A percentile compares a stretch with the other conserved stretches of the same genome.
Conservation (phyloP, 805 yeast species). For the Monosporozyma aerobia region DNA sequence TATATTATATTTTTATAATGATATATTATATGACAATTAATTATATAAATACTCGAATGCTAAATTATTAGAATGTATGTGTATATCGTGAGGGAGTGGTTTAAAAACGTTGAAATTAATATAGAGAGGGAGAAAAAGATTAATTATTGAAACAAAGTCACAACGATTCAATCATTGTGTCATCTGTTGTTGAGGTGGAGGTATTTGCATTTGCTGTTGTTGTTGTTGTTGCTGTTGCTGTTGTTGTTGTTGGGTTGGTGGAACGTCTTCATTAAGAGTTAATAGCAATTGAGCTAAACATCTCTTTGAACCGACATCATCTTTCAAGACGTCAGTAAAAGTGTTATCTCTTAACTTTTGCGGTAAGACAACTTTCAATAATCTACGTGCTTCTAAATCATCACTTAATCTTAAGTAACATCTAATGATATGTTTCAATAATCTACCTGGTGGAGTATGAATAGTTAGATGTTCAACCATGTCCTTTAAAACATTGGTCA, state of each 20-base stretch:
- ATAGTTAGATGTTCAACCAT: constrained; percentile 83
- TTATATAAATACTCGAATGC: background rate
- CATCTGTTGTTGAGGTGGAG: background rate
- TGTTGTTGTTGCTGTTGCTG: background rate
- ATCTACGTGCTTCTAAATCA: constrained; percentile 81
- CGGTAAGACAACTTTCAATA: constrained; percentile 74
- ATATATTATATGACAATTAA: background rate
- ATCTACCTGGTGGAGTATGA: constrained; percentile 63
- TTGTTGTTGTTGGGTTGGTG: background rate
- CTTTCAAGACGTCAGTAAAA: constrained; percentile 66
- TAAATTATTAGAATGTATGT: background rate
- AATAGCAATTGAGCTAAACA: constrained; percentile 76
- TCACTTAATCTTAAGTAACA: constrained; percentile 88
- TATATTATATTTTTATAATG: background rate
- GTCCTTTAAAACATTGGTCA: constrained; percentile 70
- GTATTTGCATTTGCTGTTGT: background rate
- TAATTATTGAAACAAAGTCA: background rate
- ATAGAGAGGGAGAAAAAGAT: background rate
- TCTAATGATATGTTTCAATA: constrained; percentile 86
- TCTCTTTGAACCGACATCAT: constrained; percentile 80
- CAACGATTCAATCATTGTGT: background rate
- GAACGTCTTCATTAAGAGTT: constrained; percentile 41
- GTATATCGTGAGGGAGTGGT: background rate
- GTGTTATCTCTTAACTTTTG: constrained; percentile 71
- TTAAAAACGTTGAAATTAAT: background rate